Conservation (phyloP, 139 green algal species). For the Haematococcus lacustris region DNA sequence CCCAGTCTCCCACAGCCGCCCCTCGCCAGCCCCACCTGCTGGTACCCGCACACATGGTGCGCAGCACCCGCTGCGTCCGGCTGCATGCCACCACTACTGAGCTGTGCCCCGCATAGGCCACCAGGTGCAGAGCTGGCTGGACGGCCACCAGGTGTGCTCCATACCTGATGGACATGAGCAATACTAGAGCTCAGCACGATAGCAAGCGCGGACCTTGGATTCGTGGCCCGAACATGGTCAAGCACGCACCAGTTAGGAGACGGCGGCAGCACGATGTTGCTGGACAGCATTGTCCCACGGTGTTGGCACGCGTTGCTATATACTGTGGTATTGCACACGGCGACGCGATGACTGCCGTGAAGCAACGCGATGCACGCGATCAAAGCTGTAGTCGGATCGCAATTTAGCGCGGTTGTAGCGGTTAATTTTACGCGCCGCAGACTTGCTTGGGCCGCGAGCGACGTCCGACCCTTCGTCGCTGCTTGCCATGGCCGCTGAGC, state of each 20-base stretch:
- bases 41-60: conserved; percentile 11
- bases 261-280: conserved; percentile 14
- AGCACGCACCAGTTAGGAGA: conserved; percentile 26
- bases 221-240: not conserved
- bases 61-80: conserved; percentile 5
- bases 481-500: not conserved
- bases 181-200: not conserved
- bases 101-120: conserved; percentile 30
- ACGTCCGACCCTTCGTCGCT: not conserved
- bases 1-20: not conserved
- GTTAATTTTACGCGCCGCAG: not conserved
- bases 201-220: not conserved
- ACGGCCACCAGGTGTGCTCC: conserved; percentile 15
- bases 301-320: not conserved
- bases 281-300: not conserved
- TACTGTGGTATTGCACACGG: not conserved
- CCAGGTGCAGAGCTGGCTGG: conserved; percentile 12
- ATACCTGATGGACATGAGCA: conserved; percentile 18
- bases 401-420: not conserved
- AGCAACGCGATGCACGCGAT: not conserved
- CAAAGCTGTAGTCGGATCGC: not conserved
- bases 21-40: conserved; percentile 9
- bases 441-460: not conserved
- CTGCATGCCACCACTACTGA: conserved; percentile 18
- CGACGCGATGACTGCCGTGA: not conserved